Base-by-base conservation (phyloP, 768 basidiomycete species). In the Coprinopsis strossmayeri region DNA sequence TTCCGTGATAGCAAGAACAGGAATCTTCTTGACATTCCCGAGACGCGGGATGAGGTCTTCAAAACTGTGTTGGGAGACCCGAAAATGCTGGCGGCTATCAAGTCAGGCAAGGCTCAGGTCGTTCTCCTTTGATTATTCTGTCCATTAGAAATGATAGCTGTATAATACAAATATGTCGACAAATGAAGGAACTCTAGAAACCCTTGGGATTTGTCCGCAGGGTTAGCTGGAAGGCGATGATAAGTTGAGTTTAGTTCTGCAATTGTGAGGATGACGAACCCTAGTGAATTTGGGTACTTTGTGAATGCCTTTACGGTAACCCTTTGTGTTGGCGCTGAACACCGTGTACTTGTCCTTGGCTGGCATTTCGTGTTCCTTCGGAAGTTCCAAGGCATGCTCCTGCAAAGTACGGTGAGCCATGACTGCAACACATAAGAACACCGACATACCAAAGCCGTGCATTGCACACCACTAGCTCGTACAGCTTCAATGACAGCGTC, bases 271-370 rank as follows among this genome's bases (percentile, higher is more conserved):
- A 18, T 26, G 23, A 69, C 86, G 51, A 55, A 94, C 93, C 66
- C 91, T 77, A 43, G 94, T 96, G 81, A 86, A 97, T 61, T 96
- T 95, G n/a, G 94, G 94, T 23, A 95, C 88, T 60, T 94, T 94
- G 69, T 98, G 94, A 42, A 96, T 91, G 21, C 91, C 88, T 59
- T 97, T 97, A 37, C 95, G 73, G 66, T 95, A 99, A 4, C 89
- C 87, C 50, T 65, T 72, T 1, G 71, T 69, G 34, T 77, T 80
- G 3, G 78, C 72, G 32, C 78, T 80, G 67, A 93, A 98, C 17
- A 87, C 80, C 2, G 94, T 96, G 70, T 98, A 99, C 66, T 99
- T 99, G 72, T 98, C 95, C 59, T 76, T 81, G 1, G 95, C 70
- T 10, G 70, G 75, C 96, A 98, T 98, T 67, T 96, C 91, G 54